Evolutionary conservation across 106 monocot genomes (phyloP), one percentile per base, ranked within the genome.

Genomic region (Dendrobium officinale): DNA sequence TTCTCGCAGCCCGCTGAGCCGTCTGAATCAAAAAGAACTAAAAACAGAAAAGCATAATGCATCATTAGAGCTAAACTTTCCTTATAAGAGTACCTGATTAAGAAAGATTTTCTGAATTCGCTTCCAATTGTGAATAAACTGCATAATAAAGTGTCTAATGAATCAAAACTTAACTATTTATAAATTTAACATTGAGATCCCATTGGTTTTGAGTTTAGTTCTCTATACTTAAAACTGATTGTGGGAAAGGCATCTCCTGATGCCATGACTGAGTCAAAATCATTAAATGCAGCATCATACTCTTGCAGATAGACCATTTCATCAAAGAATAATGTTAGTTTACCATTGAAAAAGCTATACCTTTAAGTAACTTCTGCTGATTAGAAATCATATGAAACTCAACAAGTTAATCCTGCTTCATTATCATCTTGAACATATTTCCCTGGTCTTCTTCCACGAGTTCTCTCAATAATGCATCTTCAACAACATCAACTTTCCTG

Each of bases 381-480:
- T 9, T 67, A 67, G 26, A 67, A 10, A 67, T 26, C 9, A 67
- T 67, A 7, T 4, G 27, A 67, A 67, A 67, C 67, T 24, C 27
- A 67, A 67, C 0, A 3, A 26, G 67, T 79, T 64, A 67, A 15
- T 72, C 49, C 13, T 81, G 82, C 41, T 89, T 86, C 80, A 82
- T 80, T 37, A 93, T 84, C 87, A 82, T 86, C 72, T 89, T 83
- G 26, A 91, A 75, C n/a, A 48, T 80, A 48, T 64, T 76, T n/a
- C 44, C 79, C 16, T 75, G 24, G 54, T 88, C 89, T 67, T 91
- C 83, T 58, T 89, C 89, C 66, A 80, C 82, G 48, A 94, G 42
- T 77, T 94, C 93, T 70, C 78, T 94, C 81, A 94, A 67, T 24
- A 94, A 41, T 51, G 88, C 87, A 55, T 94, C 93, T 20, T 83